Percentiles rank a stretch among this genome's conserved stretches.
Evolutionary conservation across 805 yeast genomes (phyloP).

Genomic region (Spathaspora boniae): DNA sequence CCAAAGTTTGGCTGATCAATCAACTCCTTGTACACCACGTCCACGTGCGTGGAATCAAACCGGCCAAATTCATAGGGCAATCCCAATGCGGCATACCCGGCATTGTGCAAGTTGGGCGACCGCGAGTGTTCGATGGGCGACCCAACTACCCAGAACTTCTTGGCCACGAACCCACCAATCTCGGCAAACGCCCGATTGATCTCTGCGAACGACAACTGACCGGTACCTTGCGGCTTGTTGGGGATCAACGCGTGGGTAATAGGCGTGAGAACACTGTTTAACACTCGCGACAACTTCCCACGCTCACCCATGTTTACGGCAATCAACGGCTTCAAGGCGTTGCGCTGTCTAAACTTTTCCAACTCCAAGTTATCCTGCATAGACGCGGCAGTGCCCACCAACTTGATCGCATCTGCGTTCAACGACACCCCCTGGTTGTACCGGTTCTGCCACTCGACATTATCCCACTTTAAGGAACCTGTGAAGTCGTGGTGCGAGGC

Average conservation of each 20-base stretch:
- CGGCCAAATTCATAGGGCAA: slow-evolving; percentile 69
- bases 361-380: slow-evolving; percentile 67
- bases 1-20: slow-evolving; percentile 59
- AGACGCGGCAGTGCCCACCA: slow-evolving; percentile 71
- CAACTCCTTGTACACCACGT: slow-evolving; percentile 51
- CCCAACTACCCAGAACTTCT: slow-evolving; percentile 74
- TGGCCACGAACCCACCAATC: slow-evolving; percentile 59
- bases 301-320: slow-evolving; percentile 76
- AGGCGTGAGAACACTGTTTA: slow-evolving; percentile 77
- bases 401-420: slow-evolving; percentile 72
- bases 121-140: slow-evolving; percentile 81
- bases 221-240: slow-evolving; percentile 57
- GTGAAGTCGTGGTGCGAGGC: slow-evolving; percentile 79
- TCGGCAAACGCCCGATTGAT: slow-evolving; percentile 54
- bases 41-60: slow-evolving; percentile 66
- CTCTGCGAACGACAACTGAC: slow-evolving; percentile 65
- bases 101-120: slow-evolving; percentile 83
- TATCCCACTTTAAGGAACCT: slow-evolving; percentile 61
- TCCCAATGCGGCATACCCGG: slow-evolving; percentile 71
- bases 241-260: slow-evolving; percentile 72
- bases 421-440: slow-evolving; percentile 63
- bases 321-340: slow-evolving; percentile 62
- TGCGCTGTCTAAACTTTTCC: slow-evolving; percentile 63
- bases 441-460: slow-evolving; percentile 70
- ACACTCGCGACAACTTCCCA: slow-evolving; percentile 78